These are phyloP conservation scores for Yarrowia deformans DNA, from an alignment of 805 yeast genomes.

Conservation along the genomic window DNA sequence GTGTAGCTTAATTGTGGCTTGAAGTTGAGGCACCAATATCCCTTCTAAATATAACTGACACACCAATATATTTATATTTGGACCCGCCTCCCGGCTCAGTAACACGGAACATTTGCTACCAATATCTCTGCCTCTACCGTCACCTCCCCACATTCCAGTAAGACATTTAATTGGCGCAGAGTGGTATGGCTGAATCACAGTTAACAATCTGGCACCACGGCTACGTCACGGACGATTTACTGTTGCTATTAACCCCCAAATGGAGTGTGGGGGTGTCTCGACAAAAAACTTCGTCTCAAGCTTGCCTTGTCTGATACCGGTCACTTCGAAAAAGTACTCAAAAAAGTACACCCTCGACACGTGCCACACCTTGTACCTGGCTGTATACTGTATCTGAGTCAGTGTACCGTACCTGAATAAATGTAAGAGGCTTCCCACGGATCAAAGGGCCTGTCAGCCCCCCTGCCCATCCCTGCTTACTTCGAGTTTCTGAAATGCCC, in stretches of 20 bases:
- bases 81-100: background rate
- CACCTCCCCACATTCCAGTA: background rate
- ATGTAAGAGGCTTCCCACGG: background rate
- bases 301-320: background rate
- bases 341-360: no score
- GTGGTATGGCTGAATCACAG: slow-evolving; percentile 2
- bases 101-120: background rate
- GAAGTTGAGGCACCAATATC: background rate
- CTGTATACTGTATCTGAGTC: background rate
- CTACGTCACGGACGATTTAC: background rate
- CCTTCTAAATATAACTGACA: background rate
- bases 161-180: slow-evolving; percentile 5
- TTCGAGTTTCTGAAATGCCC: background rate
- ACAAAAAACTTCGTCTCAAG: no score
- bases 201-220: slow-evolving; percentile 1
- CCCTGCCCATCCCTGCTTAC: slow-evolving; percentile 30
- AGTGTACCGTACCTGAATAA: background rate
- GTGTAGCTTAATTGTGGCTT: background rate
- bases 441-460: background rate
- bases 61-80: background rate
- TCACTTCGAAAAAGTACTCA: no score
- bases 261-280: no score
- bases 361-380: background rate
- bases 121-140: background rate
- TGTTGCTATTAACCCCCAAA: background rate